Evolutionary conservation across 805 yeast species (phyloP).

Genomic region (Teunomyces tritomae): DNA sequence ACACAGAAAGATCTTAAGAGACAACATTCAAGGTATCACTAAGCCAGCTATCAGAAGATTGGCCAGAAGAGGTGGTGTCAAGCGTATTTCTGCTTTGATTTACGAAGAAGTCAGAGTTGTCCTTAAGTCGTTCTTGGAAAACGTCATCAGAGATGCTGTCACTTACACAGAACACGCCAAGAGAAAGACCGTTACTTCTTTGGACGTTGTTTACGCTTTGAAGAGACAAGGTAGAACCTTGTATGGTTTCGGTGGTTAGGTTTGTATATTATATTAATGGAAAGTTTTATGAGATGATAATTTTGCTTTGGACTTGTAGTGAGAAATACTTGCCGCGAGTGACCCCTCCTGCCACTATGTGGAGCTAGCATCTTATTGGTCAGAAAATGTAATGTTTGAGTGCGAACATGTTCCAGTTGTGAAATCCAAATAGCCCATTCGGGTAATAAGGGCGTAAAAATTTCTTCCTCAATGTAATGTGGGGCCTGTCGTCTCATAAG

Average conservation of each 20-base stretch:
- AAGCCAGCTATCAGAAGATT: conserved; percentile 99
- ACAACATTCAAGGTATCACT: conserved; percentile 99
- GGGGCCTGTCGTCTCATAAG: neutral
- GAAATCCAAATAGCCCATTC: neutral
- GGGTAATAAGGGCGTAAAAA: neutral
- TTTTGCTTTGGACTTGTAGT: neutral
- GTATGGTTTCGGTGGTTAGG: conserved; percentile 99
- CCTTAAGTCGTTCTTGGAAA: conserved; percentile 91
- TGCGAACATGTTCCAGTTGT: neutral
- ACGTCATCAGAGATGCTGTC: conserved; percentile 98
- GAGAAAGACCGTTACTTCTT: conserved; percentile 99
- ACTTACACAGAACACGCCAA: conserved; percentile 99
- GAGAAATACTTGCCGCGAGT: neutral
- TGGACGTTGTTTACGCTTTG: conserved; percentile 98
- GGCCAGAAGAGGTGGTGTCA: conserved; percentile 99
- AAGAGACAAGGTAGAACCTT: conserved; percentile 99
- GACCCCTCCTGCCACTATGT: neutral
- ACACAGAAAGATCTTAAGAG: conserved; percentile 99
- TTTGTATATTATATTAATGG: conserved; percentile 9
- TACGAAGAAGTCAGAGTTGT: conserved; percentile 99
- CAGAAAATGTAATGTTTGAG: neutral
- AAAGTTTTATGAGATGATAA: neutral
- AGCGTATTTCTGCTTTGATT: conserved; percentile 98
- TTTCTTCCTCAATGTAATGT: neutral
- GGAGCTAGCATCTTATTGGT: neutral